Percentiles rank a stretch among this genome's conserved stretches.
Conservation (phyloP, 2,329 filamentous ascomycete genomes). For the Neopestalotiopsis sp. region DNA sequence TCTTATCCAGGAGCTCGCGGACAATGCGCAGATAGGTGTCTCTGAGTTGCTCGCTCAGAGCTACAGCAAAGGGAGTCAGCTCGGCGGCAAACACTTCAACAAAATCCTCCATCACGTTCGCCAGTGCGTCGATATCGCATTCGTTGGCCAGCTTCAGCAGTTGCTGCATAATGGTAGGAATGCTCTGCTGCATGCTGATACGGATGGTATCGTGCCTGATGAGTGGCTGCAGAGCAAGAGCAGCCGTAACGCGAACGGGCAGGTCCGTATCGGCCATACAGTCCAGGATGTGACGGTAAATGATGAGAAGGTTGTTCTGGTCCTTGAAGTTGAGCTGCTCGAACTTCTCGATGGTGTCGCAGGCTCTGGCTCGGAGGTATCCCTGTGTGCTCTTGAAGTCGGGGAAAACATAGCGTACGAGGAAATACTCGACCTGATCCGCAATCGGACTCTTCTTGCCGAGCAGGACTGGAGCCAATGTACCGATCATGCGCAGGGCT, state of each 20-base stretch:
- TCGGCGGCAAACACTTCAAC: conserved; percentile 98
- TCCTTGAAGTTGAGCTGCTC: conserved; percentile 98
- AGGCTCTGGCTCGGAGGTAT: conserved; percentile 91
- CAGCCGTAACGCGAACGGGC: conserved; percentile 92
- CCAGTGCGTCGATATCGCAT: conserved; percentile 94
- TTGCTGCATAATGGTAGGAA: conserved; percentile 99
- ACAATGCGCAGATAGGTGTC: conserved; percentile 97
- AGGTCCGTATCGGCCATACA: conserved; percentile 95
- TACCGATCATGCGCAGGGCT: conserved; percentile 95
- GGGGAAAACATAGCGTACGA: conserved; percentile 97
- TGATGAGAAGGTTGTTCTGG: conserved; percentile 90
- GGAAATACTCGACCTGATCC: conserved; percentile 97
- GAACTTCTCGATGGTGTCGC: conserved; percentile 97
- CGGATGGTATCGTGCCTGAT: conserved; percentile 96
- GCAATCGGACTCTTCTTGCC: conserved; percentile 99
- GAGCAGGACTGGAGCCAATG: conserved; percentile 89
- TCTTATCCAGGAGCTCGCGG: conserved; percentile 87
- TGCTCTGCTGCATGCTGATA: conserved; percentile 95
- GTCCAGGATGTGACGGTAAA: conserved; percentile 95
- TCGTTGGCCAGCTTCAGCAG: conserved; percentile 96
- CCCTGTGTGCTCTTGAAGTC: conserved; percentile 94
- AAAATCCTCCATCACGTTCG: conserved; percentile 99
- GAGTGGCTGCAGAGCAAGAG: conserved; percentile 90
- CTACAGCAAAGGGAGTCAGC: conserved; percentile 94
- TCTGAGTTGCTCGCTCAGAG: conserved; percentile 90